These are phyloP conservation scores for Triticum timopheevii DNA, from an alignment of 176 grass and related monocot genomes.

Conservation along the genomic window DNA sequence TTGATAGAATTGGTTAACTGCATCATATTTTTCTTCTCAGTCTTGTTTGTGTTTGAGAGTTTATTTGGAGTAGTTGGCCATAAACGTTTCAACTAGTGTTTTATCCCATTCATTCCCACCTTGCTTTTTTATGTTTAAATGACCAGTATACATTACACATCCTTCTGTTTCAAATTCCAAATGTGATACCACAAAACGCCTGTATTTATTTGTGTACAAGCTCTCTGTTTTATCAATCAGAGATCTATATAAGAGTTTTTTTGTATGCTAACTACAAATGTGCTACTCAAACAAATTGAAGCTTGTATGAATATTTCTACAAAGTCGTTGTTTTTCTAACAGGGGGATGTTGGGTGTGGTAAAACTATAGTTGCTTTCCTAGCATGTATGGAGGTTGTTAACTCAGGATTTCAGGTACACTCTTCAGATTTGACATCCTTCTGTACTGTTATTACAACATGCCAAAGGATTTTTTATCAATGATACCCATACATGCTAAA, in stretches of 20 bases:
- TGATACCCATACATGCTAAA: slow-evolving; percentile 2
- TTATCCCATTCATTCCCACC: background rate
- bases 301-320: slow-evolving; percentile 35
- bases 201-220: slow-evolving; percentile 15
- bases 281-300: slow-evolving; percentile 5
- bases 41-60: slow-evolving; percentile 21
- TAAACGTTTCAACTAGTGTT: slow-evolving; percentile 1
- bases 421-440: slow-evolving; percentile 19
- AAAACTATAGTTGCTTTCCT: slow-evolving; percentile 97
- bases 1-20: slow-evolving; percentile 5
- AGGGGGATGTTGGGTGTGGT: slow-evolving; percentile 99
- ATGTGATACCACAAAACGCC: slow-evolving; percentile 4
- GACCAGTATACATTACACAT: background rate
- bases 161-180: slow-evolving; percentile 18
- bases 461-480: slow-evolving; percentile 20
- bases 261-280: background rate
- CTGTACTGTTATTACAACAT: slow-evolving; percentile 22
- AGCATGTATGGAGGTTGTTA: slow-evolving; percentile 93
- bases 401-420: slow-evolving; percentile 90
- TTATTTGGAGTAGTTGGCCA: slow-evolving; percentile 30
- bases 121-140: slow-evolving; percentile 21
- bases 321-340: slow-evolving; percentile 22
- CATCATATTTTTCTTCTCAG: slow-evolving; percentile 5
- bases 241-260: background rate
- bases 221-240: background rate